Evolutionary conservation across 2,329 filamentous ascomycete species (phyloP).

Genomic region (Sclerotinia spermophila): DNA sequence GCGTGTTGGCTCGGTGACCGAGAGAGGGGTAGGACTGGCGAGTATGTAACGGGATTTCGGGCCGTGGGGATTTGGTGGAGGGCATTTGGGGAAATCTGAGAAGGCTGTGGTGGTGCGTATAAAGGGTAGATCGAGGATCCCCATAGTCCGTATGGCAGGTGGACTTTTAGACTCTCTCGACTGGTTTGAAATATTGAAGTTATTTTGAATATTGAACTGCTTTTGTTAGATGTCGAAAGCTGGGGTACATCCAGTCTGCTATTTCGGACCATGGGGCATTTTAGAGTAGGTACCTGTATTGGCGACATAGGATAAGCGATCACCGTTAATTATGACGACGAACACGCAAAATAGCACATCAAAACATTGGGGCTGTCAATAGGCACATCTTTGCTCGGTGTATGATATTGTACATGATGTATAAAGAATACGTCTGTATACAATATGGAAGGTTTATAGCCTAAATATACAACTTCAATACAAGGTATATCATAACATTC

Average conservation of each 20-base stretch:
- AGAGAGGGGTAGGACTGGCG: neutral
- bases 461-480: conserved; percentile 2
- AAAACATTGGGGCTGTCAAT: neutral
- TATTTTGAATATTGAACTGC: neutral
- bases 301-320: neutral
- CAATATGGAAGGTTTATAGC: neutral
- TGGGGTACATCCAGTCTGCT: neutral
- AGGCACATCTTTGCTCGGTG: neutral
- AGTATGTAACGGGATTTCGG: neutral
- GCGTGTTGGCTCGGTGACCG: neutral
- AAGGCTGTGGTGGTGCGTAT: neutral
- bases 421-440: neutral
- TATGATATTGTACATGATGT: neutral
- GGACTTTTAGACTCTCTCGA: too few species aligned
- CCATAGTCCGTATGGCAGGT: too few species aligned
- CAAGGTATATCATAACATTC: neutral
- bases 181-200: neutral
- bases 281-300: neutral
- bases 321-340: neutral
- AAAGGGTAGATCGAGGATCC: too few species aligned
- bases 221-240: neutral
- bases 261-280: neutral
- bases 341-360: neutral
- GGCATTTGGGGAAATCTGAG: neutral
- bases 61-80: neutral